Evolutionary conservation across 352 stramenopile genomes (phyloP), one percentile per base, ranked within the genome.

Genomic region (Phytophthora sojae): DNA sequence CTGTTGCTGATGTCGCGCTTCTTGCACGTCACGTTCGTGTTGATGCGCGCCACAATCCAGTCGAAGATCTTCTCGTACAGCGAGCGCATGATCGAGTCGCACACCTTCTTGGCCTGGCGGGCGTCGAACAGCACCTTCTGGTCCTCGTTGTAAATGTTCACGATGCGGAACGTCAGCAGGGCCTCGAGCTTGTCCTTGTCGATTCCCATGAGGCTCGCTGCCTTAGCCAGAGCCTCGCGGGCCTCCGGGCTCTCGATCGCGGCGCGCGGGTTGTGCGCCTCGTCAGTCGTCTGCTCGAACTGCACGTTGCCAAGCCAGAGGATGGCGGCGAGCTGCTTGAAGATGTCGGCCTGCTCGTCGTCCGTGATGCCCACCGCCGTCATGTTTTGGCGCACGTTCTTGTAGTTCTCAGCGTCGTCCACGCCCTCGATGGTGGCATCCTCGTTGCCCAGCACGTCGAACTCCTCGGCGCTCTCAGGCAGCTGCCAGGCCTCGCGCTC

Each of bases 41-140:
- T 97, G 74, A 95, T 91, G 44, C 87, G 87, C 44, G 71, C 75
- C 39, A 97, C 89, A 64, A 97, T 89, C 88, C 88, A 96, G 74
- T 92, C 88, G 65, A 97, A 97, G 52, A 97, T 91, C 56, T 96
- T 94, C 59, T 94, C 87, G 85, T 97, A 97, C 52, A 96, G 74
- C 39, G 82, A 92, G 42, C 90, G 88, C 57, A 90, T 91, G 59
- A 97, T 90, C 67, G 90, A 94, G 66, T 97, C 85, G 35, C 78
- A 86, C 5, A 95, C 88, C 50, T 96, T 94, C 59, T 91, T 91
- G 9, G 87, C 89, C 63, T 96, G 88, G 35, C 81, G 83, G 15
- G 79, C 77, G 50, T 93, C 85, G 30, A 93, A 92, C 45, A 90
- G 73, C 56, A 95, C 80, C 55, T 90, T 92, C 61, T 93, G 86